Evolutionary conservation across 805 yeast genomes (phyloP), one percentile per base, ranked within the genome.

Genomic region (Jamesozyma piceae): DNA sequence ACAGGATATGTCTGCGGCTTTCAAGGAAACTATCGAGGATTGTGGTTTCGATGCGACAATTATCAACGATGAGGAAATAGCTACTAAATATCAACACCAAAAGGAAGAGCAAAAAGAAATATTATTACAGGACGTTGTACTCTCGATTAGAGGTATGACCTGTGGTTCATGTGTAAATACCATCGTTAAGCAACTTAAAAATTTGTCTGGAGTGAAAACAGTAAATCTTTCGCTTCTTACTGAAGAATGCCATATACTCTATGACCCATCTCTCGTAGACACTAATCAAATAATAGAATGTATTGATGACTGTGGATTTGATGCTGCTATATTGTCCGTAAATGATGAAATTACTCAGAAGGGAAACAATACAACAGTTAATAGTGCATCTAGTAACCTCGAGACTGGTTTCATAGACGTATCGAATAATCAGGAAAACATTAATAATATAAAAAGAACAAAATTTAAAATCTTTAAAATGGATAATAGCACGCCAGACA

Each of bases 141-240:
- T 49, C n/a, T 37, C 9, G 4, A 55, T 70, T 2, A 50, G 65
- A 14, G 97, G 97, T 2, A 90, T 89, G 97, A 89, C 97, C 2
- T 90, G 97, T 57, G 81, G 92, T 2, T 74, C 95, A 1, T 90
- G 97, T 58, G 73, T 83, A 0, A 70, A 80, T 2, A 67, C 92
- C 0, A 75, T 90, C 18, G 74, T 80, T 0, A 62, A 65, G 21
- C 79, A 79, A 1, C 54, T 86, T 22, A 55, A 55, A 0, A 42
- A 5, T 15, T 4, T 75, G 8, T 63, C 65, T 0, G 83, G 82
- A 1, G 82, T 86, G 2, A 38, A 53, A 1, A 54, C 62, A 4
- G 85, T 72, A 0, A 69, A 73, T 2, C 85, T 89, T 1, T 82
- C 95, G 1, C 69, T 86, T 26, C 64, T 85, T 3, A 85, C 95